Base-by-base conservation (phyloP, 176 grass and related monocot species). In the Ampelocalamus luodianensis region DNA sequence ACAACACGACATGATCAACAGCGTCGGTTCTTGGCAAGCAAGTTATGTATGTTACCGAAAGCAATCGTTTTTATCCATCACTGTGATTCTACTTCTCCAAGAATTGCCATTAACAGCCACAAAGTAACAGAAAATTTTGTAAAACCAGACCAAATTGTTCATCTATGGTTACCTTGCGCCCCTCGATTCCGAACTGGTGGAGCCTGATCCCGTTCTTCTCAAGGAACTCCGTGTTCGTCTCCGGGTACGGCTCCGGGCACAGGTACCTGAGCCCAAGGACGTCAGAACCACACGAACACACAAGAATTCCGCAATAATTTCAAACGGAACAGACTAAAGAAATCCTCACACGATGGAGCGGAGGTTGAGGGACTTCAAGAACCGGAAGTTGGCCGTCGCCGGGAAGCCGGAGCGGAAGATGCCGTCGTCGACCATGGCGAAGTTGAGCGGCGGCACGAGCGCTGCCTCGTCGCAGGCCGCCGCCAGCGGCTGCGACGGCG, bases 331-430 rank as follows among this genome's bases (percentile, higher is more conserved):
- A 5, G 70, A 37, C 22, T 15, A 79, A 14, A 18, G 76, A 44
- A 16, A 71, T 65, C 63, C 91, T 82, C 84, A 95, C 93, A 95
- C 88, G 86, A 95, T 87, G 63, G 88, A 92, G 42, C 90, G 88
- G 72, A 95, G 93, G 43, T 93, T 91, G 75, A 95, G 93, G 22
- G 85, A 81, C 70, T 91, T 74, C 65, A 95, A 58, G 85, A 95
- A 95, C 63, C 71, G 70, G 83, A 95, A 93, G 60, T 95, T 95
- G 86, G 74, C 1, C 3, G 65, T 16, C 24, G 71, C 79, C 27
- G 93, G 93, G 86, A 95, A 95, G 32, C 93, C 90, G 46, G 93
- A 95, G 76, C 93, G 93, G 88, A 79, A 95, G 83, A 95, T 80
- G 80, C 93, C 93, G 32, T 90, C 86, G 68, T 91, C 88, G 36